Conservation (phyloP, 768 basidiomycete species). For the Leccinum sublutescens region DNA sequence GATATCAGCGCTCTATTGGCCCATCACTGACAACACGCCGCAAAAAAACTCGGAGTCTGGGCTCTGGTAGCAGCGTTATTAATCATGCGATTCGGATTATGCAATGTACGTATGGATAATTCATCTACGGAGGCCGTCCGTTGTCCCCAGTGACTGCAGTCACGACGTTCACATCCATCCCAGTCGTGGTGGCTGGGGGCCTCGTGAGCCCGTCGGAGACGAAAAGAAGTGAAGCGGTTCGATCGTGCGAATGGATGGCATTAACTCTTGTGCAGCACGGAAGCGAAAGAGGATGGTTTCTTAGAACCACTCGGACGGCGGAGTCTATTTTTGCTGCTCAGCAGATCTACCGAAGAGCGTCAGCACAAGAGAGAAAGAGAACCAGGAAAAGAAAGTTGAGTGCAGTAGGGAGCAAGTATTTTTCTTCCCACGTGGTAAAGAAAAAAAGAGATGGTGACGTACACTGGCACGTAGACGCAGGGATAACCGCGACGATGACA, state of each 20-base stretch:
- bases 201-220: conserved; percentile 9
- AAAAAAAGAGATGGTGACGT: conserved; percentile 30
- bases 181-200: background rate
- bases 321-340: conserved; percentile 33
- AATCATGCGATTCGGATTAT: conserved; percentile 26
- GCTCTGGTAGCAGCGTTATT: conserved; percentile 5
- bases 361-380: conserved; percentile 8
- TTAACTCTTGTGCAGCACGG: conserved; percentile 9
- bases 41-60: background rate
- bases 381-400: background rate
- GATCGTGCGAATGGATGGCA: conserved; percentile 26
- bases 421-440: conserved; percentile 3
- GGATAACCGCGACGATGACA: conserved; percentile 58
- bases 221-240: conserved; percentile 10
- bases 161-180: conserved; percentile 4
- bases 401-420: background rate
- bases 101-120: conserved; percentile 29
- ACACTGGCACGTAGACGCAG: conserved; percentile 68
- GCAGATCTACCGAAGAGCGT: conserved; percentile 19
- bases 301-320: conserved; percentile 10
- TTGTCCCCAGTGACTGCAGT: background rate
- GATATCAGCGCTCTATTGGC: background rate
- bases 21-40: background rate
- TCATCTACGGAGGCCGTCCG: conserved; percentile 12
- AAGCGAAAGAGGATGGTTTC: conserved; percentile 20